A percentile compares a stretch with the other conserved stretches of the same genome.
These are phyloP conservation scores for Parascedosporium putredinis DNA, from an alignment of 2,329 filamentous ascomycete species.

Conservation along the genomic window DNA sequence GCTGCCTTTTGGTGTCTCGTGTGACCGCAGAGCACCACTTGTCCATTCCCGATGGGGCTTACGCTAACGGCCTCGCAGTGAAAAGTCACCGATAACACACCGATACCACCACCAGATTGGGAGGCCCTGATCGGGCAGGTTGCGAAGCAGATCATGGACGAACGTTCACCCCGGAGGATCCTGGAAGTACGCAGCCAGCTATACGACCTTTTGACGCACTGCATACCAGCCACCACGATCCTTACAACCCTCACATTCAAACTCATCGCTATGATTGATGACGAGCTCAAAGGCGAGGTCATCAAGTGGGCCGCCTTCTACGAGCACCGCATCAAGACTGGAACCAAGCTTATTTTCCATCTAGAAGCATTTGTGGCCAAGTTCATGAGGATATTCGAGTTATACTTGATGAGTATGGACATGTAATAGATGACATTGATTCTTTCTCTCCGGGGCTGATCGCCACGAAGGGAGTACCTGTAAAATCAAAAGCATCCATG, in stretches of 20 bases:
- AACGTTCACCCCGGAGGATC: slow-evolving; percentile 83
- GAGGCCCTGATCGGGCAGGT: slow-evolving; percentile 83
- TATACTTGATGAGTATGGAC: slow-evolving; percentile 82
- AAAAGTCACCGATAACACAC: slow-evolving; percentile 81
- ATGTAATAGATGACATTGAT: slow-evolving; percentile 28
- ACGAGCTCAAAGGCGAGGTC: slow-evolving; percentile 80
- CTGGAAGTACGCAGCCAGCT: slow-evolving; percentile 82
- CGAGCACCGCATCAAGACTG: slow-evolving; percentile 86
- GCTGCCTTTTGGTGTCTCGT: background rate
- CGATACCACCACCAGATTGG: slow-evolving; percentile 93
- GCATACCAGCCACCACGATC: slow-evolving; percentile 89
- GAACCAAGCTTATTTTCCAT: slow-evolving; percentile 95
- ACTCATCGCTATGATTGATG: slow-evolving; percentile 76
- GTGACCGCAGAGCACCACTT: background rate
- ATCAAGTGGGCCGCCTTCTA: slow-evolving; percentile 96
- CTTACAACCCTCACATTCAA: slow-evolving; percentile 94
- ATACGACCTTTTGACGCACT: slow-evolving; percentile 96
- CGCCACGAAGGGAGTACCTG: background rate
- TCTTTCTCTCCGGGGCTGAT: background rate
- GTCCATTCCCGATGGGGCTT: slow-evolving; percentile 18
- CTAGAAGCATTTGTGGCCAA: slow-evolving; percentile 97
- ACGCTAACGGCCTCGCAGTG: slow-evolving; percentile 39
- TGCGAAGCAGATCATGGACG: slow-evolving; percentile 85
- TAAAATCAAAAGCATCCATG: background rate
- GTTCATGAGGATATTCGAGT: slow-evolving; percentile 93